phyloP scores from a whole-genome alignment of 2,329 filamentous ascomycete species.

The Achaetomium macrosporum region DNA sequence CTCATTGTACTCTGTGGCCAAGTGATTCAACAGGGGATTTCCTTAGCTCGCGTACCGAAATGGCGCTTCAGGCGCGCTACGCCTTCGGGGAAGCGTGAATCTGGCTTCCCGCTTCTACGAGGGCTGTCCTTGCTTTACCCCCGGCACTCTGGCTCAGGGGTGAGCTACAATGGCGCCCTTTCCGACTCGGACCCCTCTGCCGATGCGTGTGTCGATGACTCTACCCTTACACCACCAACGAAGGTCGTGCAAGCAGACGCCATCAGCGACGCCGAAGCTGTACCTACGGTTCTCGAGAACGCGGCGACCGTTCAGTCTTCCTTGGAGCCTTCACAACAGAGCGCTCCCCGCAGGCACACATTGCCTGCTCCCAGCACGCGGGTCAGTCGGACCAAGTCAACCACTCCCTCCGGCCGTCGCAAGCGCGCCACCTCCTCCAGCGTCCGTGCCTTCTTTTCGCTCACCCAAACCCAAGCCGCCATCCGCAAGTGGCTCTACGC shows the following conservation, averaged over 20 bases:
- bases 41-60: slow-evolving; percentile 78
- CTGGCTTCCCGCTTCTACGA: slow-evolving; percentile 44
- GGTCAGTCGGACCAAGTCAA: slow-evolving; percentile 37
- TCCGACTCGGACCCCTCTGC: slow-evolving; percentile 27
- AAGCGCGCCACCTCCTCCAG: slow-evolving; percentile 60
- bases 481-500: slow-evolving; percentile 81
- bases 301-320: slow-evolving; percentile 4
- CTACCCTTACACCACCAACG: background rate
- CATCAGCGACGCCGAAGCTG: slow-evolving; percentile 15
- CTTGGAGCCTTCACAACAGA: slow-evolving; percentile 5
- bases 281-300: background rate
- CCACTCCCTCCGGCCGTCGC: slow-evolving; percentile 58
- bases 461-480: slow-evolving; percentile 73
- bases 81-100: slow-evolving; percentile 34
- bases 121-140: slow-evolving; percentile 28
- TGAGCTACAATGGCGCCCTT: slow-evolving; percentile 28
- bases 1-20: slow-evolving; percentile 67
- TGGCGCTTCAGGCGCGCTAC: slow-evolving; percentile 72
- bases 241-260: slow-evolving; percentile 4
- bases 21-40: slow-evolving; percentile 76
- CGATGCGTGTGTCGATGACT: slow-evolving; percentile 14
- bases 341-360: slow-evolving; percentile 42
- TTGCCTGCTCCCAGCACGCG: slow-evolving; percentile 40
- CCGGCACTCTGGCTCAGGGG: slow-evolving; percentile 28
- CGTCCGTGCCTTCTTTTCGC: slow-evolving; percentile 66